phyloP scores from a whole-genome alignment of 768 basidiomycete species.

The Leccinum rimulosum region DNA sequence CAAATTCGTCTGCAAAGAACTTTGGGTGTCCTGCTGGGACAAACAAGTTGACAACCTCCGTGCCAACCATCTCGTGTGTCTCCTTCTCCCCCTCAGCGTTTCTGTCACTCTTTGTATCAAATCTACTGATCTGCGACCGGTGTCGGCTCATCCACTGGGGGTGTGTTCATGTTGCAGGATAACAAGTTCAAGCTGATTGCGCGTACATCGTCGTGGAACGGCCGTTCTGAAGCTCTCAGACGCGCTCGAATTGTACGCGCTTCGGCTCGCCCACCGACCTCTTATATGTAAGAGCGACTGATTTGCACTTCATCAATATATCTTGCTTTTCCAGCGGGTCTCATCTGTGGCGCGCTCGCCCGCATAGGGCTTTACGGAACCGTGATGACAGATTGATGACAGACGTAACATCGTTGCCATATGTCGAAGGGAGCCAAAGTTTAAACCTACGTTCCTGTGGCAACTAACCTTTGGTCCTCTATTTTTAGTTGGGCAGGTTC shows the following conservation, averaged over 20 bases:
- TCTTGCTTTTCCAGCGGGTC: slow-evolving; percentile 75
- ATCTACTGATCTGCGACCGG: not conserved
- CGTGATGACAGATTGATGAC: slow-evolving; percentile 77
- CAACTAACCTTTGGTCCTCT: not conserved
- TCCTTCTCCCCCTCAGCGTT: not conserved
- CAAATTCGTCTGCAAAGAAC: slow-evolving; percentile 81
- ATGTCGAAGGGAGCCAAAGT: slow-evolving; percentile 23
- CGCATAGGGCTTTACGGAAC: slow-evolving; percentile 74
- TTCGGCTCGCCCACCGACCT: not conserved
- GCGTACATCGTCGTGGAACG: slow-evolving; percentile 78
- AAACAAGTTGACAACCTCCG: slow-evolving; percentile 95
- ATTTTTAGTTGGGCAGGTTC: slow-evolving; percentile 50
- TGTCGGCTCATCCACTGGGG: slow-evolving; percentile 44
- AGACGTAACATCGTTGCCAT: slow-evolving; percentile 79
- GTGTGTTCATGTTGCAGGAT: slow-evolving; percentile 91
- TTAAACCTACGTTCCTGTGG: not conserved
- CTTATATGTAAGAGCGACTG: not conserved
- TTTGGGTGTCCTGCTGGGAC: slow-evolving; percentile 91
- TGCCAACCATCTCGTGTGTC: slow-evolving; percentile 84
- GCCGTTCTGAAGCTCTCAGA: slow-evolving; percentile 70
- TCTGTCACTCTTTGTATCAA: not conserved
- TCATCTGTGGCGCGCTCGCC: slow-evolving; percentile 79
- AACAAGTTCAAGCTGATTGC: slow-evolving; percentile 84
- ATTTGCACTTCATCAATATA: slow-evolving; percentile 59
- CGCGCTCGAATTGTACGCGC: slow-evolving; percentile 67